phyloP scores from a whole-genome alignment of 169 alveolate species.

The Plasmodium adleri region DNA sequence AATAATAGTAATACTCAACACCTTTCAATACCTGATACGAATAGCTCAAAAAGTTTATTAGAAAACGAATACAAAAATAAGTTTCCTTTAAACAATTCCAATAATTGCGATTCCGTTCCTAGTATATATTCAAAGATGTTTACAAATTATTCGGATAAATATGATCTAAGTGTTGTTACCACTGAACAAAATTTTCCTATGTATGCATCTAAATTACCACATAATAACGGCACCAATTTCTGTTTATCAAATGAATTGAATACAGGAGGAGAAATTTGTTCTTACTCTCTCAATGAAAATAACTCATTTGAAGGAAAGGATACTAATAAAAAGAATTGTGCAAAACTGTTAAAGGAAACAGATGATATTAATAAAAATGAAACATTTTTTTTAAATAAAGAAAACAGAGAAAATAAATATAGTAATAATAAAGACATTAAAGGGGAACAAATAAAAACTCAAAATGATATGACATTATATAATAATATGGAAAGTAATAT shows the following conservation, averaged over 20 bases:
- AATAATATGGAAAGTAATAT: constrained; percentile 12
- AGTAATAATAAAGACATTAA: constrained; percentile 10
- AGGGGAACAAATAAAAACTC: neutral
- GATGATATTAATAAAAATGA: constrained; percentile 3
- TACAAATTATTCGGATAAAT: constrained; percentile 17
- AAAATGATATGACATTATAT: constrained; percentile 29
- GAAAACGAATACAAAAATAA: constrained; percentile 18
- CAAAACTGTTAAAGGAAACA: neutral
- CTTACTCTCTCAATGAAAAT: constrained; percentile 2
- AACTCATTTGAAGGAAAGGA: neutral
- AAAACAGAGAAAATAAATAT: constrained; percentile 17
- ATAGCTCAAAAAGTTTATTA: constrained; percentile 10
- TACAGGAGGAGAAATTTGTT: constrained; percentile 1
- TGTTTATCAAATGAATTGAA: constrained; percentile 2
- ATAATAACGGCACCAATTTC: neutral
- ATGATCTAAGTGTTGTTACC: neutral
- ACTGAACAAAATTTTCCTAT: constrained; percentile 2
- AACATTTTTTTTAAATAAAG: neutral
- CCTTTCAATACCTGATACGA: constrained; percentile 8
- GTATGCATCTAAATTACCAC: constrained; percentile 1
- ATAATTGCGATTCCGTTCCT: constrained; percentile 12
- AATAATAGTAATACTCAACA: constrained; percentile 14
- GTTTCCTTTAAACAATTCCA: constrained; percentile 27
- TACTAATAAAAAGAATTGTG: neutral
- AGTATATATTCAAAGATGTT: constrained; percentile 6